A percentile compares a stretch with the other conserved stretches of the same genome.
Conservation (phyloP, 2,329 filamentous ascomycete species). For the Apiospora koreana region DNA sequence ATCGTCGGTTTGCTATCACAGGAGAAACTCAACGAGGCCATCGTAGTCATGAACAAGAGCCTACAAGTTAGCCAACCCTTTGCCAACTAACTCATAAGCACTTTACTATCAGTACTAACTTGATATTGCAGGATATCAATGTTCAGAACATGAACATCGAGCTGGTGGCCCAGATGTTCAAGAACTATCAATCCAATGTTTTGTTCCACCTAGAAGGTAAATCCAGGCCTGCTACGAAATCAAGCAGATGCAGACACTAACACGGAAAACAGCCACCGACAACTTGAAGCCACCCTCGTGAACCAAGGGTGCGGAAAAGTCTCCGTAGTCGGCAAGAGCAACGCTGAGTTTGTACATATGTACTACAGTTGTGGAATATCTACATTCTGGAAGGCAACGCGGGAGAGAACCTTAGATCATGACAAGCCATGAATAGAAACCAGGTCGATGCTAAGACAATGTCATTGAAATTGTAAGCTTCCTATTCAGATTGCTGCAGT, state of each 20-base stretch:
- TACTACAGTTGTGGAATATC: not conserved
- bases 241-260: not conserved
- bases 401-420: not conserved
- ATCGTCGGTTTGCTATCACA: slow-evolving; percentile 36
- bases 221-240: slow-evolving; percentile 13
- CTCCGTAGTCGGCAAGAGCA: not conserved
- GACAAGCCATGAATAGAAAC: not conserved
- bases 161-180: slow-evolving; percentile 98
- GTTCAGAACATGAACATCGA: slow-evolving; percentile 99
- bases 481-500: not conserved
- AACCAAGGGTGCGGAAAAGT: slow-evolving; percentile 20
- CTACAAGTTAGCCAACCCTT: slow-evolving; percentile 64
- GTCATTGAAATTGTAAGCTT: too few species aligned
- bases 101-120: not conserved
- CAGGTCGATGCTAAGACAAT: too few species aligned
- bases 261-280: slow-evolving; percentile 65
- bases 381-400: not conserved
- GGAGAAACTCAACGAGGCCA: slow-evolving; percentile 97
- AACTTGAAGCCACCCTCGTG: slow-evolving; percentile 77
- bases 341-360: not conserved
- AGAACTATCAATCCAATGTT: slow-evolving; percentile 98
- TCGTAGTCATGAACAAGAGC: slow-evolving; percentile 89
- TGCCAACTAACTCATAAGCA: not conserved
- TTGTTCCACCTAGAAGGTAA: slow-evolving; percentile 95
- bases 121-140: slow-evolving; percentile 81